Conservation (phyloP, 306 rosid genomes). For the Crotalaria pallida region DNA sequence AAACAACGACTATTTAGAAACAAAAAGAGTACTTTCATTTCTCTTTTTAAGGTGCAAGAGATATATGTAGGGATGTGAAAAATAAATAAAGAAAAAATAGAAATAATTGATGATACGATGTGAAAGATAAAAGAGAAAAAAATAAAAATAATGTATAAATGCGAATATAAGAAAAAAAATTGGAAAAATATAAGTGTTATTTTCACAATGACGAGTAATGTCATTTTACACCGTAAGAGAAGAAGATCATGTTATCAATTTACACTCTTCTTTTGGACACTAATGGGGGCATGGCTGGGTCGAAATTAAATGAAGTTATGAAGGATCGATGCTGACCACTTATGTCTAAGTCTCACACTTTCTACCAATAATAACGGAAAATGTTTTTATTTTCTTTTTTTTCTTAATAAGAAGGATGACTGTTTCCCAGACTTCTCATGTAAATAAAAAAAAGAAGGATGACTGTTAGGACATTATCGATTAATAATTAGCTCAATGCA, state of each 20-base stretch:
- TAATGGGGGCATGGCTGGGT: not conserved
- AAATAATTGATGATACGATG: too few relatives aligned
- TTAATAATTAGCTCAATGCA: not conserved
- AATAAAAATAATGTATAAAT: too few relatives aligned
- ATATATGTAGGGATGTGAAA: too few relatives aligned
- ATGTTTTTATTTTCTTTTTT: not conserved
- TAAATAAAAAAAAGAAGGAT: too few relatives aligned
- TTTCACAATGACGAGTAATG: not conserved
- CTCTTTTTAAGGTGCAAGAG: too few relatives aligned
- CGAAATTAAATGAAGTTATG: not conserved
- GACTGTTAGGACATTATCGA: not conserved
- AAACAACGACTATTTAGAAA: too few relatives aligned
- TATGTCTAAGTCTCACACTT: not conserved
- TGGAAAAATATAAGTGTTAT: too few relatives aligned
- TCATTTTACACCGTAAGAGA: not conserved
- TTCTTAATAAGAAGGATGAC: not conserved
- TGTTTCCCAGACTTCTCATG: too few relatives aligned
- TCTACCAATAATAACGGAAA: not conserved
- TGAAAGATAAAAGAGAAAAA: too few relatives aligned
- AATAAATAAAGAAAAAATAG: too few relatives aligned
- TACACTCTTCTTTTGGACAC: not conserved
- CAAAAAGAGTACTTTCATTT: too few relatives aligned
- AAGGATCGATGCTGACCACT: not conserved
- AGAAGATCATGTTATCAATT: not conserved
- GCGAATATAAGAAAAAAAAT: too few relatives aligned